Evolutionary conservation across 371 early-diverging fungal genomes (phyloP), one percentile per base, ranked within the genome.

Genomic region (Smittium culicis): DNA sequence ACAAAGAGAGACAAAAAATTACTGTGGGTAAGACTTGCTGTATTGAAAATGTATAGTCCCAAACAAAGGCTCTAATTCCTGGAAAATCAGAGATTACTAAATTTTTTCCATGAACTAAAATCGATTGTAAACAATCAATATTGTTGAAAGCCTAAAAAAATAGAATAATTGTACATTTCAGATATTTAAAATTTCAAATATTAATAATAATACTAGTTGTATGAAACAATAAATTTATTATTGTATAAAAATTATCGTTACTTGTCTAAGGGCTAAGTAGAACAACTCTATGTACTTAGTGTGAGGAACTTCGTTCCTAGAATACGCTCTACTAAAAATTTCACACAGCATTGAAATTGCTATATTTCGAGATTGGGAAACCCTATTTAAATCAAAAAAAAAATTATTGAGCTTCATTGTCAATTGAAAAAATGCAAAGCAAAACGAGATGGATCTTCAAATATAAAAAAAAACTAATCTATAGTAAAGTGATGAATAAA

Each of bases 261-360:
- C 45, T 28, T 64, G 35, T 35, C 34, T 34, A 17, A 64, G 17
- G 27, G 30, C 25, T 3, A 54, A 5, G 45, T 64, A 64, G 27
- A 64, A 64, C 35, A 45, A 5, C 24, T 64, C 35, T 25, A 64
- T 2, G 35, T 64, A 64, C 2, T 45, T 54, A 1, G 2, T 2
- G 5, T 29, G 34, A 24, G 24, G 3, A 1, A 25, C 16, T 45
- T 64, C 33, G 16, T 28, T 28, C 3, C 2, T n/a, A 16, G 3
- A 8, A 8, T 25, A 45, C 24, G 65, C 34, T 64, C 65, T 64
- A 24, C 34, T 34, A 30, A 64, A 64, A 29, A 64, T 45, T 34
- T 54, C 34, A 35, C 65, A 64, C 20, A 64, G 20, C 35, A 64
- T 64, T 11, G 65, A 3, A 64, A 29, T 35, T 16, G 65, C 65